A percentile compares a stretch with the other conserved stretches of the same genome.
phyloP scores from a whole-genome alignment of 805 yeast species.

The Alloascoidea hylecoeti region DNA sequence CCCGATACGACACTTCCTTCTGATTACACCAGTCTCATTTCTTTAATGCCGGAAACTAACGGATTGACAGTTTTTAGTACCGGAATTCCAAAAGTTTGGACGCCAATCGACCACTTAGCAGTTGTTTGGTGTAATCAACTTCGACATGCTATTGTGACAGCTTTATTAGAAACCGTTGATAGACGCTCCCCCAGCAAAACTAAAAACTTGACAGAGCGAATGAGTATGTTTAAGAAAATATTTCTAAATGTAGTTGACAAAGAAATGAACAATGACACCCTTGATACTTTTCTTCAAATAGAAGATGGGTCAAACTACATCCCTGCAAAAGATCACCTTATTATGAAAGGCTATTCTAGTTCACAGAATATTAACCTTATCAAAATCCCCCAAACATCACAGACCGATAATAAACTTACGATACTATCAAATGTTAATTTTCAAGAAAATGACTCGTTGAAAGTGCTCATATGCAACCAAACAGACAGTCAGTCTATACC shows the following conservation, averaged over 20 bases:
- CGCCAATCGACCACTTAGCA: conserved; percentile 88
- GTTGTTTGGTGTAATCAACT: conserved; percentile 94
- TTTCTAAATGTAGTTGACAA: neutral
- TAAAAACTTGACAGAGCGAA: neutral
- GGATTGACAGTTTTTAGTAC: conserved; percentile 79
- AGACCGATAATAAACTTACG: no score
- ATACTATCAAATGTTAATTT: no score
- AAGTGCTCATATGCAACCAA: no score
- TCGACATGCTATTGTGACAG: conserved; percentile 43
- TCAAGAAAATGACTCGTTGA: no score
- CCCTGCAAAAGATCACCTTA: no score
- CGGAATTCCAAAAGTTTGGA: conserved; percentile 85
- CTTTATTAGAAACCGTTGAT: conserved; percentile 41
- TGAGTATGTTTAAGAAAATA: neutral
- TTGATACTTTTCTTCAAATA: no score
- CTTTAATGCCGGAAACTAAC: conserved; percentile 54
- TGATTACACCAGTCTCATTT: conserved; percentile 68
- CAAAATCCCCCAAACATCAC: no score
- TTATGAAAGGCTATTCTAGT: no score
- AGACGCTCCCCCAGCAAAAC: neutral
- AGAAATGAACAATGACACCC: no score
- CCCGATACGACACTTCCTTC: conserved; percentile 75
- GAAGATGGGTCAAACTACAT: no score
- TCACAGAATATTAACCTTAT: no score
- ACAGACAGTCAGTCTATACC: no score